A percentile compares a stretch with the other conserved stretches of the same genome.
phyloP scores from a whole-genome alignment of 2,329 filamentous ascomycete genomes.

The Mycogone perniciosa region DNA sequence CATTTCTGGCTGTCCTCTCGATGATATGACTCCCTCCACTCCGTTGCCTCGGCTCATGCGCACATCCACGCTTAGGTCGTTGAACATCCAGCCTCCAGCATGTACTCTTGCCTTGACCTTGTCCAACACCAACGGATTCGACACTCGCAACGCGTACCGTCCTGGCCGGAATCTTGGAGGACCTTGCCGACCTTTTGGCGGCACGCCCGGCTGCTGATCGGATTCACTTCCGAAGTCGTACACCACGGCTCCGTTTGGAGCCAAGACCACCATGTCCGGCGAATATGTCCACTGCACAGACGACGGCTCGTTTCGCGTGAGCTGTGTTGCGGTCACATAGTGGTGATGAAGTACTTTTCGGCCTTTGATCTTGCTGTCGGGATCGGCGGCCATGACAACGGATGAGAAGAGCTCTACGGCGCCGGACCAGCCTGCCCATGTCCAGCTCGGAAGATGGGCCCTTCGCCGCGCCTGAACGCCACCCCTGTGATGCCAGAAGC shows the following conservation, averaged over 20 bases:
- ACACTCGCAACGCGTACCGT: conserved; percentile 26
- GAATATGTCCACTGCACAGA: conserved; percentile 29
- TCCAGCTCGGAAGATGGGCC: conserved; percentile 30
- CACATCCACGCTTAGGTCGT: conserved; percentile 29
- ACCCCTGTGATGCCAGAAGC: conserved; percentile 32
- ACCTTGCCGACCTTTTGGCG: neutral
- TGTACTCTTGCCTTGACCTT: conserved; percentile 29
- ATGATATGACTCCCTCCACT: conserved; percentile 2
- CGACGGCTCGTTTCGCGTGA: conserved; percentile 27
- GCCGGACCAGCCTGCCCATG: conserved; percentile 32
- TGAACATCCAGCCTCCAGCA: conserved; percentile 28
- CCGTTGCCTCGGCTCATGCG: conserved; percentile 24
- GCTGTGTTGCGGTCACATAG: conserved; percentile 29
- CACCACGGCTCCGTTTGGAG: conserved; percentile 23
- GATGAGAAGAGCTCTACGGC: conserved; percentile 29
- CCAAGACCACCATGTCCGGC: conserved; percentile 25
- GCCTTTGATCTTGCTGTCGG: conserved; percentile 21
- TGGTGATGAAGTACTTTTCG: conserved; percentile 30
- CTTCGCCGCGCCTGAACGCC: conserved; percentile 20
- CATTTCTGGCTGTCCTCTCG: neutral
- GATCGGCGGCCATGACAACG: conserved; percentile 24
- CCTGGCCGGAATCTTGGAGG: conserved; percentile 20
- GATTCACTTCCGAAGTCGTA: conserved; percentile 24
- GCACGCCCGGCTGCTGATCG: neutral
- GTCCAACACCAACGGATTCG: conserved; percentile 28